Evolutionary conservation across 768 basidiomycete genomes (phyloP).

Genomic region (Kwoniella newhampshirensis): DNA sequence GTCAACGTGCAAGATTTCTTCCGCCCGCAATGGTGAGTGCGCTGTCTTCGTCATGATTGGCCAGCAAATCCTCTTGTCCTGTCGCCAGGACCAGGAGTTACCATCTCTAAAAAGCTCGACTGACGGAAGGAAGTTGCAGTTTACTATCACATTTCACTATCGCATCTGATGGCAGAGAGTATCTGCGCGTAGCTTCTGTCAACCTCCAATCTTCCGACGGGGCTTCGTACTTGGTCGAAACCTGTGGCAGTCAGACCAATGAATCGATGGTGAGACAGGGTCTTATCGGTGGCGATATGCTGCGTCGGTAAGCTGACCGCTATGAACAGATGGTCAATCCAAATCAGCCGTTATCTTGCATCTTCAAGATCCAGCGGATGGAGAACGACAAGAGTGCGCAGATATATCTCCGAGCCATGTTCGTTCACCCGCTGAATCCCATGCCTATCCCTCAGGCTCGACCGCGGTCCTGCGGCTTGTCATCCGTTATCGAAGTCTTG

Average conservation of each 20-base stretch:
- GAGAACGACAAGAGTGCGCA: conserved; percentile 54
- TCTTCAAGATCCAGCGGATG: conserved; percentile 79
- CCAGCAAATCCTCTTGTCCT: background rate
- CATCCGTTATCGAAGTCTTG: conserved; percentile 74
- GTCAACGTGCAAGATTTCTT: conserved; percentile 98
- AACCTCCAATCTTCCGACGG: conserved; percentile 19
- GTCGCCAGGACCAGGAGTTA: too few species aligned
- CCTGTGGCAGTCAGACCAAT: conserved; percentile 10
- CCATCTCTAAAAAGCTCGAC: background rate
- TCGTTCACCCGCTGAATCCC: background rate
- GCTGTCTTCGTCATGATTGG: background rate
- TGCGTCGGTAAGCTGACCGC: background rate
- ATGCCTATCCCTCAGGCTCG: conserved; percentile 1
- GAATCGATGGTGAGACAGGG: conserved; percentile 55
- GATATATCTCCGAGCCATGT: background rate
- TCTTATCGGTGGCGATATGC: background rate
- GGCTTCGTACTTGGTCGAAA: conserved; percentile 21
- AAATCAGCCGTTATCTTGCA: conserved; percentile 68
- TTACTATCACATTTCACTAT: conserved; percentile 88
- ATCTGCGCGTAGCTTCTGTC: conserved; percentile 64
- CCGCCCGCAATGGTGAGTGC: conserved; percentile 69
- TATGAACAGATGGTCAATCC: conserved; percentile 69
- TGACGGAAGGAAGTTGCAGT: conserved; percentile 55
- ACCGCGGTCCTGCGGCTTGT: conserved; percentile 55
- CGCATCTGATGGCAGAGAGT: conserved; percentile 73